Percentiles rank a stretch among this genome's conserved stretches.
These are phyloP conservation scores for Xylaria sp. DNA, from an alignment of 2,329 filamentous ascomycete genomes.

Conservation along the genomic window DNA sequence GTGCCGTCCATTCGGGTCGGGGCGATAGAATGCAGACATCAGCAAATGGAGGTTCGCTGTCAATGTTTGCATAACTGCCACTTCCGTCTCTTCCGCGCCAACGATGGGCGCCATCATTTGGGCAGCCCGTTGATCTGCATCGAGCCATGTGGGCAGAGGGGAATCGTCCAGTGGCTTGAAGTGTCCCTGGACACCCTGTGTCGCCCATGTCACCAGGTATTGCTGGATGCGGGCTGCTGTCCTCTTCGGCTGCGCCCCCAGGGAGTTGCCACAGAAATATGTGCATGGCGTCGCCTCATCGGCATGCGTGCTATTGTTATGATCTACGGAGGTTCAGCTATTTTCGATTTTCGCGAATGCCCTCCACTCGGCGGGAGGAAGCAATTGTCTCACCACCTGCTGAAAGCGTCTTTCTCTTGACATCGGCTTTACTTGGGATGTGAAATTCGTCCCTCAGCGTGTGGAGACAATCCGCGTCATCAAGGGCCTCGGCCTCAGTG, in stretches of 20 bases:
- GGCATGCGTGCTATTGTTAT: conserved; percentile 22
- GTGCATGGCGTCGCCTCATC: conserved; percentile 39
- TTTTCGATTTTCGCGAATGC: conserved; percentile 14
- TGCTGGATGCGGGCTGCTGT: conserved; percentile 60
- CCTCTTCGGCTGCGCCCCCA: conserved; percentile 66
- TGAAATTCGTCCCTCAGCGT: conserved; percentile 30
- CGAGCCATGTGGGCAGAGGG: conserved; percentile 57
- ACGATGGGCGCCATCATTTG: conserved; percentile 65
- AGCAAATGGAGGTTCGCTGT: conserved; percentile 73
- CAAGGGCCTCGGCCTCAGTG: conserved; percentile 28
- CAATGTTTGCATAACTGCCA: conserved; percentile 74
- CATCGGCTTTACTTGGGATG: conserved; percentile 30
- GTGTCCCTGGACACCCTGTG: conserved; percentile 71
- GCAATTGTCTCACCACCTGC: conserved; percentile 24
- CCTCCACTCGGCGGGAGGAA: conserved; percentile 9
- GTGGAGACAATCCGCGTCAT: conserved; percentile 27
- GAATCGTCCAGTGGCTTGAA: conserved; percentile 62
- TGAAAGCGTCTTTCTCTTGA: conserved; percentile 29
- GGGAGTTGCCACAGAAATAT: conserved; percentile 75
- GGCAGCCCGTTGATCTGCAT: conserved; percentile 64
- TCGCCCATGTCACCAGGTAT: conserved; percentile 70
- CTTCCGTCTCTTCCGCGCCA: conserved; percentile 61
- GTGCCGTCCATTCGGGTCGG: conserved; percentile 51
- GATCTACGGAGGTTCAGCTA: conserved; percentile 27
- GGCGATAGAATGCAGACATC: conserved; percentile 73